Conservation (phyloP, 2,329 filamentous ascomycete genomes). For the Pestalotiopsis sp. region DNA sequence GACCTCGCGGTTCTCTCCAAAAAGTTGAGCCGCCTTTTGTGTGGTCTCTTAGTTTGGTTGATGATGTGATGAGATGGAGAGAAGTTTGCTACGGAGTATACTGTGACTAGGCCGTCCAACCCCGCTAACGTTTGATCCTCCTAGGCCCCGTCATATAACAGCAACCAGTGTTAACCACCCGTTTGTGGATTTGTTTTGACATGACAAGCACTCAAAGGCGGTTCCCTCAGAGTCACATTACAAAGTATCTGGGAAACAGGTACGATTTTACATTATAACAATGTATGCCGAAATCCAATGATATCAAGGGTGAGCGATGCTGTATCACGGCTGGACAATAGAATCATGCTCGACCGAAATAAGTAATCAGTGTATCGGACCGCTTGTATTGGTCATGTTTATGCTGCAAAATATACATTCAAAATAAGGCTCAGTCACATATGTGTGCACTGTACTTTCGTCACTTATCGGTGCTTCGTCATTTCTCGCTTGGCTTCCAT, state of each 20-base stretch:
- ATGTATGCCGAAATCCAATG: no score
- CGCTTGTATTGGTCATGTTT: background rate
- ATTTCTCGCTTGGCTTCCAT: conserved; percentile 16
- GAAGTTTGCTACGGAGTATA: background rate
- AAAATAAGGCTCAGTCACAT: no score
- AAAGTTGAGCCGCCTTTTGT: background rate
- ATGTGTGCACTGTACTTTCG: no score
- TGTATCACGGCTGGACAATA: no score
- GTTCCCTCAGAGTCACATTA: no score
- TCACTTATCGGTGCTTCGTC: no score
- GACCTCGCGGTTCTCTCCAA: background rate
- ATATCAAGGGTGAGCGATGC: no score
- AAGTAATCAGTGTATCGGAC: no score
- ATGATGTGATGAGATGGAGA: background rate
- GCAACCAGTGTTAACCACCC: background rate
- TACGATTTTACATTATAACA: no score
- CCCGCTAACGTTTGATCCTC: background rate
- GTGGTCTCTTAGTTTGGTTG: background rate
- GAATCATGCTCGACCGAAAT: no score
- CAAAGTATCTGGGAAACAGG: no score
- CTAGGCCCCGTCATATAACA: background rate
- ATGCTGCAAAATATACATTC: no score
- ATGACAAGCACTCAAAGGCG: background rate
- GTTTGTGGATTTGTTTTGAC: background rate
- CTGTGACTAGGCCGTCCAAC: background rate